Percentiles rank a stretch among this genome's conserved stretches.
phyloP scores from a whole-genome alignment of 345 rosid genomes.

The Bruguiera gymnorhiza region DNA sequence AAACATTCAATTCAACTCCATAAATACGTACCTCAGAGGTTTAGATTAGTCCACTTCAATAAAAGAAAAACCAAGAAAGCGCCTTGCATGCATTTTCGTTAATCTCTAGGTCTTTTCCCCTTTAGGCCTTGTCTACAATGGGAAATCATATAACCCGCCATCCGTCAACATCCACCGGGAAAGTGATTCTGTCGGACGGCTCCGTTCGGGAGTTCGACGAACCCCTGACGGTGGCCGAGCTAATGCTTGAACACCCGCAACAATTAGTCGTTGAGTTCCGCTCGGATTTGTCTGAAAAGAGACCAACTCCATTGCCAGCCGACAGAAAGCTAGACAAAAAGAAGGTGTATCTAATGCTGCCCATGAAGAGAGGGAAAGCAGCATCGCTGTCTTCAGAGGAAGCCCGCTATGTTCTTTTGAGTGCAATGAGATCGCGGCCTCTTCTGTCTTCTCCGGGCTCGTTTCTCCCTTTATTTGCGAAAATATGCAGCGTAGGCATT shows the following conservation, averaged over 20 bases:
- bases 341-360: constrained; percentile 63
- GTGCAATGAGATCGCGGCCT: constrained; percentile 43
- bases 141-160: constrained; percentile 43
- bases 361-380: constrained; percentile 45
- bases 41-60: background rate
- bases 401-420: constrained; percentile 39
- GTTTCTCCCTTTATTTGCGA: constrained; percentile 51
- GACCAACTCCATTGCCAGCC: constrained; percentile 65
- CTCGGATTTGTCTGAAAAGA: constrained; percentile 28
- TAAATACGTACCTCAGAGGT: background rate
- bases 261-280: constrained; percentile 73
- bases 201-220: constrained; percentile 43
- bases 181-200: constrained; percentile 64
- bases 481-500: constrained; percentile 28
- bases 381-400: constrained; percentile 45
- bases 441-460: constrained; percentile 22
- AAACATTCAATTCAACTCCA: background rate
- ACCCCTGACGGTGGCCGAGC: constrained; percentile 65
- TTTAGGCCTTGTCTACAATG: constrained; percentile 29
- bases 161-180: constrained; percentile 33
- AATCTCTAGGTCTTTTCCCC: background rate
- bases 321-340: constrained; percentile 54
- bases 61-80: background rate
- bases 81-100: background rate
- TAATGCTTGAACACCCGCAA: constrained; percentile 72